Conservation (phyloP, 371 early-diverging fungal genomes). For the Dinochytrium kinnereticum region DNA sequence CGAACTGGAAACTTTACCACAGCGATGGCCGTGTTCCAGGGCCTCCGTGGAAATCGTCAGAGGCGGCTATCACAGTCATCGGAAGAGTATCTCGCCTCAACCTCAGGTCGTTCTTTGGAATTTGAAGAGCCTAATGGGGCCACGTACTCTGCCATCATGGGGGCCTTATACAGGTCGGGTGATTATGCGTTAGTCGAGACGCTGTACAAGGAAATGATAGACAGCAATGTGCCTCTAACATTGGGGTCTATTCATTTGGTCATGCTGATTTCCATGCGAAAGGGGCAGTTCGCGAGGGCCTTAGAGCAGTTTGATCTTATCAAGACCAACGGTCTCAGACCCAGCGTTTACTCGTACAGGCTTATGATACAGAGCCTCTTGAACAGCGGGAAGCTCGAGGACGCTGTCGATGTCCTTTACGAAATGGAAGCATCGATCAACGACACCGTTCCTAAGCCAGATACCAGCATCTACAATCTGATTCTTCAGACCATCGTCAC, state of each 20-base stretch:
- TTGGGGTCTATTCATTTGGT: not conserved
- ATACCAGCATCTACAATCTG: constrained; percentile 4
- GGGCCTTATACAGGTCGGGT: not conserved
- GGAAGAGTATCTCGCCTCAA: not conserved
- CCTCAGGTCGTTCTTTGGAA: not conserved
- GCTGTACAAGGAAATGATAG: constrained; percentile 5
- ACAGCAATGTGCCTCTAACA: not conserved
- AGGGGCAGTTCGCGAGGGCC: not conserved
- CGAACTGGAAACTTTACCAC: not conserved
- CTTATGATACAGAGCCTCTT: not conserved
- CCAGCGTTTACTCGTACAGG: not conserved
- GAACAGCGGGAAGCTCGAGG: not conserved
- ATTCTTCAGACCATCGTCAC: not conserved
- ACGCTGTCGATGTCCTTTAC: not conserved
- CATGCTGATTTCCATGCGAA: constrained; percentile 6
- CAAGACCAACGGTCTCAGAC: not conserved
- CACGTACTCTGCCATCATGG: constrained; percentile 8
- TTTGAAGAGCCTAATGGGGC: not conserved
- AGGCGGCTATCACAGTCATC: not conserved
- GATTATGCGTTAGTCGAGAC: not conserved
- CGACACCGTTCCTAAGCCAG: not conserved
- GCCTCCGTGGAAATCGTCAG: not conserved
- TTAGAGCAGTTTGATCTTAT: not conserved
- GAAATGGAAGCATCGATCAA: not conserved
- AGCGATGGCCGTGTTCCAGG: constrained; percentile 1